Evolutionary conservation across 805 yeast species (phyloP), one percentile per base, ranked within the genome.

Genomic region (Lipomyces oligophaga): DNA sequence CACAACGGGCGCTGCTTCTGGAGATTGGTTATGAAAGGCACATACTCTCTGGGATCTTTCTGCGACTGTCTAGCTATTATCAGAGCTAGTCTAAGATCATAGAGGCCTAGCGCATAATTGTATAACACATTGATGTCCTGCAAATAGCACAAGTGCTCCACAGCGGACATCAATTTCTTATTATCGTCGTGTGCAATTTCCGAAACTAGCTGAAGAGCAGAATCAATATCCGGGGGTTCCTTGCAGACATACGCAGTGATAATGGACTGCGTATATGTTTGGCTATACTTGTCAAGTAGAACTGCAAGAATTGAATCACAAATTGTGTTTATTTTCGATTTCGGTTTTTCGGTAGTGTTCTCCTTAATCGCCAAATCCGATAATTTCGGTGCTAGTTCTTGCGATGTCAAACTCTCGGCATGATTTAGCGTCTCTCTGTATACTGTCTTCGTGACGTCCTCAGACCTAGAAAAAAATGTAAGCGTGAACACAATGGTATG

Each of bases 41-140:
- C 69, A 58, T 93, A 93, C 66, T 93, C 99, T 60, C 89, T 87
- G 20, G 99, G 99, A 68, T 93, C 99, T 73, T 83, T 89, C 66
- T 90, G 97, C 0, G 97, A 88, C 61, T 88, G 93, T 63, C 94
- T 97, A 0, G 98, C 98, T 49, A 93, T 81, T 10, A 76, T 73
- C 47, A 93, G 73, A 0, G 97, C 78, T 59, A 90, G 70, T 46
- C 81, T 80, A 34, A 93, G 80, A 62, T 93, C 83, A 60, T 93
- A 93, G 18, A 84, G 69, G 1, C 94, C 83, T 47, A 93, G 73
- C 0, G 97, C 84, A 16, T 81, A 80, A 38, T 80, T 75, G 66
- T 90, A 93, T 18, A 93, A 73, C 50, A 77, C 70, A 61, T 87
- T 87, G 30, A 88, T 94, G 66, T 90, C 99, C 60, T 84, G 87